Evolutionary conservation across 192 early-diverging fungal species (phyloP).

Genomic region (Entomortierella chlamydospora): DNA sequence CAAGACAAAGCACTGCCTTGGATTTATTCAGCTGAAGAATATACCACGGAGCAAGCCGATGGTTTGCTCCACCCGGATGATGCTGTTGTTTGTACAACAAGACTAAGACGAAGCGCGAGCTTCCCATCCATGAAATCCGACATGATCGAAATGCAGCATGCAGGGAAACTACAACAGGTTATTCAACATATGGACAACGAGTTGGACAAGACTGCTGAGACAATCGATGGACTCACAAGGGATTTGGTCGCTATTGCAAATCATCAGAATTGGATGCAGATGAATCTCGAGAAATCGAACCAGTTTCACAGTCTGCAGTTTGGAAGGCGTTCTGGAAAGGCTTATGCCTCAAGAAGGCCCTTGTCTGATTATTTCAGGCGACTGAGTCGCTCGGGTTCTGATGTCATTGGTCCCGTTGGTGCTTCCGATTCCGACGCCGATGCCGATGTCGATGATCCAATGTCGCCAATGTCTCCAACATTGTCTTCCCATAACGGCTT

Average conservation of each 20-base stretch:
- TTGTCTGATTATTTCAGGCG: neutral
- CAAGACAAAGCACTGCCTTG: neutral
- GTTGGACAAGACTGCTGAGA: constrained; percentile 33
- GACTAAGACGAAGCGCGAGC: constrained; percentile 7
- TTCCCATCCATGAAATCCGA: constrained; percentile 17
- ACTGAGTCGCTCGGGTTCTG: neutral
- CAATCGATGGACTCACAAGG: constrained; percentile 31
- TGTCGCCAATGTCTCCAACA: neutral
- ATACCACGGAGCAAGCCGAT: neutral
- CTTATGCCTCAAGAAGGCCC: neutral
- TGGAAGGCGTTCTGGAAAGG: neutral
- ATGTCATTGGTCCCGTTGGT: too few relatives aligned
- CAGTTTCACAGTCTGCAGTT: neutral
- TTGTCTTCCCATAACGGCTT: neutral
- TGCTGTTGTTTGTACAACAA: neutral
- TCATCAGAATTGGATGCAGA: constrained; percentile 38
- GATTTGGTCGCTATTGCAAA: constrained; percentile 27
- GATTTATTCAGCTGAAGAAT: neutral
- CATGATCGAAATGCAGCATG: constrained; percentile 5
- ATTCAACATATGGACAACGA: constrained; percentile 33
- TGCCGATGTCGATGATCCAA: too few relatives aligned
- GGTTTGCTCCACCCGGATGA: neutral
- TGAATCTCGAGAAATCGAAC: constrained; percentile 11
- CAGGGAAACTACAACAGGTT: constrained; percentile 14
- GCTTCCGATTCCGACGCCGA: neutral